These are phyloP conservation scores for Linnemannia exigua DNA, from an alignment of 192 early-diverging fungal species.

Conservation along the genomic window DNA sequence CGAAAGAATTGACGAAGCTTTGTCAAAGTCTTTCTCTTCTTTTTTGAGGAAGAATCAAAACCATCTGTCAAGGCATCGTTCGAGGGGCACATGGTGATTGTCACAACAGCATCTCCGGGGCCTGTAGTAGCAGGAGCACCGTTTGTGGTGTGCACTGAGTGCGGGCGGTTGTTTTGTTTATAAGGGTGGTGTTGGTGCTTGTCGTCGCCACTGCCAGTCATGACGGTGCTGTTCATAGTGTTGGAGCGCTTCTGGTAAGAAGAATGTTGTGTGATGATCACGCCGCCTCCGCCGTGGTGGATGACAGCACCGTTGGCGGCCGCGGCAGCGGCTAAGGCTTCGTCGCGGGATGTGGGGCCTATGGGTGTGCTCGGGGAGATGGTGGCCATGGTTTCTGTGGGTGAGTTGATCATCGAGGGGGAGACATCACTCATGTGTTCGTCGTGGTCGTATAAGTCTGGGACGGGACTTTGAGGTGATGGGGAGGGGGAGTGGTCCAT, in stretches of 20 bases:
- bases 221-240: background rate
- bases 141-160: constrained; percentile 11
- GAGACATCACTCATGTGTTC: constrained; percentile 49
- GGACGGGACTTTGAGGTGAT: background rate
- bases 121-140: background rate
- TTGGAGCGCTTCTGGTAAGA: constrained; percentile 32
- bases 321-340: background rate
- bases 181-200: constrained; percentile 42
- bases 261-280: background rate
- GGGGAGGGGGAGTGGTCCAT: background rate
- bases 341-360: constrained; percentile 14
- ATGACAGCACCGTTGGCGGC: background rate
- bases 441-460: constrained; percentile 15
- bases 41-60: constrained; percentile 39
- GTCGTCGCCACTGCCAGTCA: constrained; percentile 7
- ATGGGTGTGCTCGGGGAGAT: constrained; percentile 47
- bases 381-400: constrained; percentile 49
- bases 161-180: constrained; percentile 24
- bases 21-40: constrained; percentile 48
- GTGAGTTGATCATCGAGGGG: constrained; percentile 32
- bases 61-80: constrained; percentile 28
- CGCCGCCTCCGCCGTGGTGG: background rate
- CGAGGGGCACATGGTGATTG: constrained; percentile 33
- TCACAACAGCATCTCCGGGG: background rate
- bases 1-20: constrained; percentile 55